These are phyloP conservation scores for Anastatica hierochuntica DNA, from an alignment of 345 rosid genomes.

Conservation along the genomic window DNA sequence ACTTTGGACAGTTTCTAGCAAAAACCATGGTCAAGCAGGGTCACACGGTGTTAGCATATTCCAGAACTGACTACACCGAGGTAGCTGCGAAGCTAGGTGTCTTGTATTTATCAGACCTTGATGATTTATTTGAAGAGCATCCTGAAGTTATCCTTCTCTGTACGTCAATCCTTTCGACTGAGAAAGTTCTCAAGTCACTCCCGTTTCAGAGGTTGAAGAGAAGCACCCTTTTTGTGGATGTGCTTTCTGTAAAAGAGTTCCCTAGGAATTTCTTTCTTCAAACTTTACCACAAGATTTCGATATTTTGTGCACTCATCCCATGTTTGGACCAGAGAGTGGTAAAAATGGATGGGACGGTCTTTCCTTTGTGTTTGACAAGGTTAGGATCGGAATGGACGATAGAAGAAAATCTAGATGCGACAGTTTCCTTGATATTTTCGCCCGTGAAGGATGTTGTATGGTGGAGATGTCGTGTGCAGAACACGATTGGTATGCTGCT, in stretches of 20 bases:
- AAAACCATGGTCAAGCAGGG: slow-evolving; percentile 55
- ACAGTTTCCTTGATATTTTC: slow-evolving; percentile 53
- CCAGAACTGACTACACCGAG: slow-evolving; percentile 54
- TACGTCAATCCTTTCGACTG: slow-evolving; percentile 67
- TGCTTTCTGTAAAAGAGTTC: slow-evolving; percentile 78
- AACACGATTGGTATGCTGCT: slow-evolving; percentile 78
- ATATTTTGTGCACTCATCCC: slow-evolving; percentile 72
- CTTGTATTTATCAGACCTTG: slow-evolving; percentile 42
- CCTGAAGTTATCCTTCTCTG: slow-evolving; percentile 71
- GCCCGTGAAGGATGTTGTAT: slow-evolving; percentile 65
- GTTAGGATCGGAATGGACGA: slow-evolving; percentile 50
- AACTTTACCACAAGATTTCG: slow-evolving; percentile 45
- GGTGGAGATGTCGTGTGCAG: slow-evolving; percentile 84
- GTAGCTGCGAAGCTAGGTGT: slow-evolving; percentile 46
- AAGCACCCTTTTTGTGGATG: slow-evolving; percentile 81
- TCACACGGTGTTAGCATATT: slow-evolving; percentile 58
- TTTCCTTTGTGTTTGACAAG: slow-evolving; percentile 62
- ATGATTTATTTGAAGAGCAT: slow-evolving; percentile 78
- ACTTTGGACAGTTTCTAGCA: slow-evolving; percentile 70
- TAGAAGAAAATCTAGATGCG: slow-evolving; percentile 39
- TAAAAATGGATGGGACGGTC: slow-evolving; percentile 61
- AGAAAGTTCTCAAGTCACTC: slow-evolving; percentile 55
- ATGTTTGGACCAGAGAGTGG: slow-evolving; percentile 92
- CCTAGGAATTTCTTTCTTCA: slow-evolving; percentile 51
- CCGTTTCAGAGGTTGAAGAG: slow-evolving; percentile 69